phyloP scores from a whole-genome alignment of 176 grass and related monocot genomes.

The Juncus inflexus region DNA sequence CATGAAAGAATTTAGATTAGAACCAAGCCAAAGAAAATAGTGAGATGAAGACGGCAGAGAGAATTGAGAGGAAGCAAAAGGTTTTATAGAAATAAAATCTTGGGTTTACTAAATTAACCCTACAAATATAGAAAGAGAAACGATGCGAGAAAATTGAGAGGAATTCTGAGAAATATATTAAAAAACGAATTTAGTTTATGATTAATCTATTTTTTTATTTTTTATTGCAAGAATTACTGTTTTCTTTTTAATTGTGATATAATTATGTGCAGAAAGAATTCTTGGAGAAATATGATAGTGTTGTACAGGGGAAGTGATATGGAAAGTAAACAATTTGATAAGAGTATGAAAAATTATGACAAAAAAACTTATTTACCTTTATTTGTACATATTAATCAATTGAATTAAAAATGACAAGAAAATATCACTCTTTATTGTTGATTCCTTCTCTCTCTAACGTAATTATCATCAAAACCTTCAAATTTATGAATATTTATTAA shows the following conservation, averaged over 20 bases:
- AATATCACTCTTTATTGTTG: too few species aligned
- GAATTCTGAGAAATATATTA: background rate
- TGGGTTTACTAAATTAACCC: constrained; percentile 17
- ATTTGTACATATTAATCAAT: too few species aligned
- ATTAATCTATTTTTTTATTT: too few species aligned
- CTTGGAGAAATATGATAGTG: constrained; percentile 92
- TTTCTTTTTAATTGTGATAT: background rate
- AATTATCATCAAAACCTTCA: too few species aligned
- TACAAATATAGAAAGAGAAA: background rate
- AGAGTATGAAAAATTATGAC: too few species aligned
- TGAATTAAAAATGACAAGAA: too few species aligned
- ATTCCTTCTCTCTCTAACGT: too few species aligned
- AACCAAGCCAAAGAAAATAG: background rate
- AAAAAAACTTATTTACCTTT: too few species aligned
- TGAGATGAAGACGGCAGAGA: too few species aligned
- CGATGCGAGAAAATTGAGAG: background rate
- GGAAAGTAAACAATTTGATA: too few species aligned
- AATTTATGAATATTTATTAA: too few species aligned
- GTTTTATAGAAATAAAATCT: constrained; percentile 13
- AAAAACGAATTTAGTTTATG: background rate
- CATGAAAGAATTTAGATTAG: background rate
- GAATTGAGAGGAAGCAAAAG: background rate
- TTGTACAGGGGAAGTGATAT: too few species aligned
- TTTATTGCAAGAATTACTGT: background rate
- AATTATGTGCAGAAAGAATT: constrained; percentile 73